phyloP scores from a whole-genome alignment of 2,329 filamentous ascomycete genomes.

The Trichoderma pleuroti region DNA sequence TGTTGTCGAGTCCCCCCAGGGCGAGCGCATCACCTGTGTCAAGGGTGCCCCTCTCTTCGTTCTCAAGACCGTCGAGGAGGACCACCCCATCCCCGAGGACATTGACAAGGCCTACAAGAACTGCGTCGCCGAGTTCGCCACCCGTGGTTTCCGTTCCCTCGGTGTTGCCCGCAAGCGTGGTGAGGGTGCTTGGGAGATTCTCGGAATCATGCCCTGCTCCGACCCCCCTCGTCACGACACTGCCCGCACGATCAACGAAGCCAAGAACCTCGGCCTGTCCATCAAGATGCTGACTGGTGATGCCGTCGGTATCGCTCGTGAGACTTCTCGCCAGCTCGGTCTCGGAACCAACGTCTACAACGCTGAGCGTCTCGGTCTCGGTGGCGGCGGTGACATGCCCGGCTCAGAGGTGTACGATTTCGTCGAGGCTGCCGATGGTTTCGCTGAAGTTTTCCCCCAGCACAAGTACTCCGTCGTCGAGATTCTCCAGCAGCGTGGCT shows the following conservation, averaged over 20 bases:
- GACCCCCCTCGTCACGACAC: slow-evolving; percentile 90
- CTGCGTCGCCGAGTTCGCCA: slow-evolving; percentile 87
- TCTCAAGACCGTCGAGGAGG: slow-evolving; percentile 81
- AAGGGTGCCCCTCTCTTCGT: slow-evolving; percentile 90
- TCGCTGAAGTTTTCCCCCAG: slow-evolving; percentile 90
- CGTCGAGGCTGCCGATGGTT: slow-evolving; percentile 91
- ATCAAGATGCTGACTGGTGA: slow-evolving; percentile 98
- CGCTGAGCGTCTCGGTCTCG: slow-evolving; percentile 85
- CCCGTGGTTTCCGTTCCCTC: slow-evolving; percentile 89
- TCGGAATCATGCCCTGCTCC: slow-evolving; percentile 92
- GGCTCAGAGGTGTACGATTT: slow-evolving; percentile 94
- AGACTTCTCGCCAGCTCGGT: slow-evolving; percentile 86
- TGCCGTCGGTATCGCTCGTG: slow-evolving; percentile 86
- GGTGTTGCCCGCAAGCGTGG: slow-evolving; percentile 88
- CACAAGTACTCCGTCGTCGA: slow-evolving; percentile 95
- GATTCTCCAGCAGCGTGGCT: slow-evolving; percentile 88
- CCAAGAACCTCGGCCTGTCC: slow-evolving; percentile 79
- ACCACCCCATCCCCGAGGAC: slow-evolving; percentile 72
- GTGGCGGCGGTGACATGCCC: slow-evolving; percentile 87
- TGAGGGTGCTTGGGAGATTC: slow-evolving; percentile 80
- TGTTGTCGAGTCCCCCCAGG: slow-evolving; percentile 76
- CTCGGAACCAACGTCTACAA: slow-evolving; percentile 93
- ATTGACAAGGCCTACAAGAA: slow-evolving; percentile 85
- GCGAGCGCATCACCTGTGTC: slow-evolving; percentile 81
- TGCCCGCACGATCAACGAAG: slow-evolving; percentile 84